Evolutionary conservation across 371 early-diverging fungal genomes (phyloP).

Genomic region (Paramicrosporidium saccamoebae): DNA sequence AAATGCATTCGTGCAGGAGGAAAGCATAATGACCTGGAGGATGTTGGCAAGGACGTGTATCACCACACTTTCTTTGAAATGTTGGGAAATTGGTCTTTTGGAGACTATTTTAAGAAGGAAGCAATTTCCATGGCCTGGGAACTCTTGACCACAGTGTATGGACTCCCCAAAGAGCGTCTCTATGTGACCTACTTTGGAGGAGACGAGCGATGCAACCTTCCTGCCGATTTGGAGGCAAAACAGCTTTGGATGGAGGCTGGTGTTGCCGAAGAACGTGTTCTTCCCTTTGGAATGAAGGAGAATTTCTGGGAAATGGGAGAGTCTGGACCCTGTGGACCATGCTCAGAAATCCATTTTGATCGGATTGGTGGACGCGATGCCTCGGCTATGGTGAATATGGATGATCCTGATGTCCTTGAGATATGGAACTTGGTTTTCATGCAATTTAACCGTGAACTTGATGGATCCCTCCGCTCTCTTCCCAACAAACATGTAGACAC

Average conservation of each 20-base stretch:
- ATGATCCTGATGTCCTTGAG: conserved; percentile 96
- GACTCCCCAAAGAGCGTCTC: conserved; percentile 50
- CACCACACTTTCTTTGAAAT: conserved; percentile 99
- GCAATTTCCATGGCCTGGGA: conserved; percentile 81
- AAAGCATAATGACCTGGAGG: conserved; percentile 99
- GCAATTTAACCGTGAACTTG: conserved; percentile 93
- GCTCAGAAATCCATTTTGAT: conserved; percentile 98
- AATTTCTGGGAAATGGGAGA: conserved; percentile 99
- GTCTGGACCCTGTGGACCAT: conserved; percentile 98
- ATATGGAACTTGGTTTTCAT: conserved; percentile 99
- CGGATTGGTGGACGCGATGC: conserved; percentile 91
- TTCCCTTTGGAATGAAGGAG: conserved; percentile 75
- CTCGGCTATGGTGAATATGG: conserved; percentile 73
- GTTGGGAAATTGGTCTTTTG: conserved; percentile 99
- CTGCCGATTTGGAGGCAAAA: conserved; percentile 70
- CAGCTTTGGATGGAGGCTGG: conserved; percentile 78
- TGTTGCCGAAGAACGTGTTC: conserved; percentile 39
- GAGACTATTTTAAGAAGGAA: conserved; percentile 95
- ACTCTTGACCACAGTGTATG: conserved; percentile 62
- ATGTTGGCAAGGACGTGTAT: conserved; percentile 98
- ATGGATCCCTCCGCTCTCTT: conserved; percentile 51
- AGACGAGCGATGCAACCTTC: conserved; percentile 36
- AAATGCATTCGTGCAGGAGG: conserved; percentile 98
- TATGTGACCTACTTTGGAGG: conserved; percentile 97
- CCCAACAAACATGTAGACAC: conserved; percentile 97